Evolutionary conservation across 352 stramenopile species (phyloP).

Genomic region (Elongisporangium senticosum): DNA sequence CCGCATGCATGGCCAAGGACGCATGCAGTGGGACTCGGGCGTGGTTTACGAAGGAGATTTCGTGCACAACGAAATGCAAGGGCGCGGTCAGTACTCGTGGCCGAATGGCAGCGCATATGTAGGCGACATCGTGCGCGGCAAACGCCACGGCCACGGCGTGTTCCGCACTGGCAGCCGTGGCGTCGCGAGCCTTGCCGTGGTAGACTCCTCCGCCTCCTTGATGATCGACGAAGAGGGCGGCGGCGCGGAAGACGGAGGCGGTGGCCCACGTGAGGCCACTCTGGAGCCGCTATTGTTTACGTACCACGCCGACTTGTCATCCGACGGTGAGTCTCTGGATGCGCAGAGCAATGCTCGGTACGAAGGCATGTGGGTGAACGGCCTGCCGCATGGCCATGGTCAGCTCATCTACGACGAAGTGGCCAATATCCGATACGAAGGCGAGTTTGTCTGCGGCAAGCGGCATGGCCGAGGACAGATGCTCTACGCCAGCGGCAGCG

Average conservation of each 20-base stretch:
- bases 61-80: conserved; percentile 64
- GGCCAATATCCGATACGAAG: conserved; percentile 54
- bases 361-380: conserved; percentile 72
- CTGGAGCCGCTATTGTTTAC: conserved; percentile 23
- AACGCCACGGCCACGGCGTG: conserved; percentile 69
- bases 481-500: conserved; percentile 52
- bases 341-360: conserved; percentile 58
- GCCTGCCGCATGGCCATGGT: conserved; percentile 62
- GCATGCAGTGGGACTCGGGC: conserved; percentile 54
- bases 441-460: conserved; percentile 37
- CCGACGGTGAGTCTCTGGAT: conserved; percentile 7
- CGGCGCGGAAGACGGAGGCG: conserved; percentile 1
- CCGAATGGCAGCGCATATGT: conserved; percentile 79
- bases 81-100: conserved; percentile 64
- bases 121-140: conserved; percentile 56
- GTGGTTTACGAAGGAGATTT: conserved; percentile 71
- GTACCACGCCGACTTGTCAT: conserved; percentile 9
- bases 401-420: conserved; percentile 64
- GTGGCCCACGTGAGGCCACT: not conserved
- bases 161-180: conserved; percentile 41
- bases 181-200: not conserved
- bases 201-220: not conserved
- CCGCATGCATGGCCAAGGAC: conserved; percentile 69
- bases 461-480: conserved; percentile 59
- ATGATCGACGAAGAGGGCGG: not conserved